Evolutionary conservation across 2,329 filamentous ascomycete species (phyloP).

Genomic region (Didymella pomorum): DNA sequence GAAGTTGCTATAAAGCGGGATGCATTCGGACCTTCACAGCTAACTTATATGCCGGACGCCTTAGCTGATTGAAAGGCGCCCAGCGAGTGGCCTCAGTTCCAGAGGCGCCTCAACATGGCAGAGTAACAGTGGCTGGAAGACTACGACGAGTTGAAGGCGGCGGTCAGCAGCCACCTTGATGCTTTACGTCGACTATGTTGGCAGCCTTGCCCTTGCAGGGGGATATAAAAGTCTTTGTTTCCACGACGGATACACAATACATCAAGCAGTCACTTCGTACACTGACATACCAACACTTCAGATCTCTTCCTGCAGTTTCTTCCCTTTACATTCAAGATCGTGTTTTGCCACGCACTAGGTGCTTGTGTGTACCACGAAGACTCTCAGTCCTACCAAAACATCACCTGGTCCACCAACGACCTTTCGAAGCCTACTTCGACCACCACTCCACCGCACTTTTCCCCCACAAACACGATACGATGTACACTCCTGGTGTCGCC

Average conservation of each 20-base stretch:
- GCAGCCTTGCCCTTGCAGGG: slow-evolving; percentile 17
- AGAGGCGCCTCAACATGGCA: slow-evolving; percentile 25
- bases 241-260: slow-evolving; percentile 7
- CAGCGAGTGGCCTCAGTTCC: slow-evolving; percentile 21
- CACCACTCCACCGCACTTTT: neutral
- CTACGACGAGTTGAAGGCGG: slow-evolving; percentile 27
- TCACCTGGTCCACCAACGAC: slow-evolving; percentile 1
- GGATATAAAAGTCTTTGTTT: slow-evolving; percentile 26
- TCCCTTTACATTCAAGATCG: neutral
- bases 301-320: neutral
- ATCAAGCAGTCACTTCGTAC: neutral
- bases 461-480: neutral
- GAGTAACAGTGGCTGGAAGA: slow-evolving; percentile 42
- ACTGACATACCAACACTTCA: neutral
- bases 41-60: neutral
- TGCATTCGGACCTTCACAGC: neutral
- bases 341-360: slow-evolving; percentile 7
- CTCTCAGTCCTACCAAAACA: slow-evolving; percentile 7
- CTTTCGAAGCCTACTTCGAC: neutral
- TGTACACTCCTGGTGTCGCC: slow-evolving; percentile 18
- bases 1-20: neutral
- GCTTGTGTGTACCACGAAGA: slow-evolving; percentile 3
- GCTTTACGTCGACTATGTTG: slow-evolving; percentile 12
- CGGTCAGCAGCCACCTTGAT: slow-evolving; percentile 32
- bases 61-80: slow-evolving; percentile 3